These are phyloP conservation scores for Gonapodya prolifera DNA, from an alignment of 192 early-diverging fungal species.

Conservation along the genomic window DNA sequence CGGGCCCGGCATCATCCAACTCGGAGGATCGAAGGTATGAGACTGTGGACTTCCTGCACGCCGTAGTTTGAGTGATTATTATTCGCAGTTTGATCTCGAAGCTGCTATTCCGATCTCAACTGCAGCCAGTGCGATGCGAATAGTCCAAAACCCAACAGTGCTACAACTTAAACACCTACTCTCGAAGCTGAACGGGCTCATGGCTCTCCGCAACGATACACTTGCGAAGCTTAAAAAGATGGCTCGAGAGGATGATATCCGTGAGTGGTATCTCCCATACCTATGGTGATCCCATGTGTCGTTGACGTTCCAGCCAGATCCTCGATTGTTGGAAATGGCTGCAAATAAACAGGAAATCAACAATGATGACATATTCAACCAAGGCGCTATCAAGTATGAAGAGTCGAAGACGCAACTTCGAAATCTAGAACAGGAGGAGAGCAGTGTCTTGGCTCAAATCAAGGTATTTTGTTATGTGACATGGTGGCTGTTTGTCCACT, in stretches of 20 bases:
- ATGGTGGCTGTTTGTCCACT: no score
- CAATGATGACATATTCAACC: constrained; percentile 55
- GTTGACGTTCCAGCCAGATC: constrained; percentile 9
- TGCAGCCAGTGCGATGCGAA: neutral
- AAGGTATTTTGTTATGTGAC: no score
- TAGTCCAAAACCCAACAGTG: constrained; percentile 38
- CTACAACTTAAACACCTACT: constrained; percentile 43
- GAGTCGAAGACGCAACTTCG: neutral
- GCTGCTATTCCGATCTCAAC: neutral
- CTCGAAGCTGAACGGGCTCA: constrained; percentile 39
- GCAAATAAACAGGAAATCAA: constrained; percentile 10
- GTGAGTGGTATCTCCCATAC: constrained; percentile 9
- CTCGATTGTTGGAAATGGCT: constrained; percentile 15
- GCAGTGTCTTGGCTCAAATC: neutral
- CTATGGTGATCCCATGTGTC: neutral
- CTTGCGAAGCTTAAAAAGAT: constrained; percentile 54
- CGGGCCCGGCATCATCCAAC: neutral
- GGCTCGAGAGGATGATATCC: constrained; percentile 66
- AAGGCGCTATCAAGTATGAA: constrained; percentile 18
- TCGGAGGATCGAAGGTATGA: neutral
- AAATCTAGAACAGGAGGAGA: neutral
- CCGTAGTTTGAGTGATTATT: neutral
- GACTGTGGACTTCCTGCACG: neutral
- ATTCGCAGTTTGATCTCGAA: neutral
- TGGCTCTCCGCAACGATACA: constrained; percentile 40